Conservation (phyloP, 176 grass and related monocot genomes). For the Thinopyrum elongatum region DNA sequence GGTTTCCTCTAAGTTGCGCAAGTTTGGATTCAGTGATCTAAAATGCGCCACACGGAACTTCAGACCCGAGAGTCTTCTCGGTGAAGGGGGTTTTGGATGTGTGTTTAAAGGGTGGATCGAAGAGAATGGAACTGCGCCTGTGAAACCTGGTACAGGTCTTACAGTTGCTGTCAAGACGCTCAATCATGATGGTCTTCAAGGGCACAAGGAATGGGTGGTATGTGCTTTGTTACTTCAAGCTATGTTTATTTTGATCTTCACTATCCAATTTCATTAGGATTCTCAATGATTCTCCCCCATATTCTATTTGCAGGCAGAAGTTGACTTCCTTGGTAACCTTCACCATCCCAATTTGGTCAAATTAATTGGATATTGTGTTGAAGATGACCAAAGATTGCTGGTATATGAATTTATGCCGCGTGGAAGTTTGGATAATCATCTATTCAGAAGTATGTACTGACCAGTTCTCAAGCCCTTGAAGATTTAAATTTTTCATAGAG, state of each 20-base stretch:
- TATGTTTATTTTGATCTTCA: background rate
- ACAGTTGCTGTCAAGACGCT: conserved; percentile 93
- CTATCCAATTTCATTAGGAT: background rate
- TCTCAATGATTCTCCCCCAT: background rate
- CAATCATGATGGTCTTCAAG: conserved; percentile 93
- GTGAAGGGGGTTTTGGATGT: conserved; percentile 88
- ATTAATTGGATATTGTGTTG: conserved; percentile 84
- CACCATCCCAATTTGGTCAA: conserved; percentile 73
- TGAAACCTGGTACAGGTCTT: conserved; percentile 86
- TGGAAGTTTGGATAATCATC: conserved; percentile 86
- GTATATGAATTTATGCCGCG: conserved; percentile 93
- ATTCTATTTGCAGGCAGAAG: conserved; percentile 59
- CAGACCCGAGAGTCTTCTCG: conserved; percentile 77
- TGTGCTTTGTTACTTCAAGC: conserved; percentile 24
- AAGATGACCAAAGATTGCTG: conserved; percentile 89
- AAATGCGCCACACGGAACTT: conserved; percentile 85
- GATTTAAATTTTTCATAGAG: background rate
- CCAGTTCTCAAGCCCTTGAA: background rate
- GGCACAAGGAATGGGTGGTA: conserved; percentile 93
- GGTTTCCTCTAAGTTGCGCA: conserved; percentile 71
- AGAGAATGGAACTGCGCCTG: conserved; percentile 82
- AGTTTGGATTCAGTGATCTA: conserved; percentile 81
- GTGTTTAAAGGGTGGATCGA: conserved; percentile 94
- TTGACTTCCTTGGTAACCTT: conserved; percentile 87
- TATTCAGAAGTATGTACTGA: conserved; percentile 73